These are phyloP conservation scores for Dactylellina sp. DNA, from an alignment of 2,329 filamentous ascomycete genomes.

Conservation along the genomic window DNA sequence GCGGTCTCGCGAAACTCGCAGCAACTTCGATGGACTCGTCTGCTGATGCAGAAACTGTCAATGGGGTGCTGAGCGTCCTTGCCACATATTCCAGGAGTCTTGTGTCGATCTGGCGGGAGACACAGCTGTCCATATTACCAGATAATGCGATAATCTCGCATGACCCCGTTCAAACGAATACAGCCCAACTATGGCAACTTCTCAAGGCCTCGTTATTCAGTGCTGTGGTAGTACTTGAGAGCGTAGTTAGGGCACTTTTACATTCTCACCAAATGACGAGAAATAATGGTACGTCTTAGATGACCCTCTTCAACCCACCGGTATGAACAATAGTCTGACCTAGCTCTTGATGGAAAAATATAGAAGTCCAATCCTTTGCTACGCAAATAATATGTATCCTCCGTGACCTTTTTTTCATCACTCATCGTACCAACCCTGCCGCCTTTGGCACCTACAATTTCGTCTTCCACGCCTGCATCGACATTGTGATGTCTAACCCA, in stretches of 20 bases:
- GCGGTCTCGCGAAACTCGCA: slow-evolving; percentile 74
- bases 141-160: slow-evolving; percentile 38
- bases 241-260: slow-evolving; percentile 75
- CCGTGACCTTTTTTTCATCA: slow-evolving; percentile 84
- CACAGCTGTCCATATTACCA: slow-evolving; percentile 31
- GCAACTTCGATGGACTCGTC: slow-evolving; percentile 70
- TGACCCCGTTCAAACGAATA: slow-evolving; percentile 42
- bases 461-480: slow-evolving; percentile 82
- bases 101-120: slow-evolving; percentile 45
- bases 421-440: slow-evolving; percentile 76
- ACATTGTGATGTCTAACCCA: slow-evolving; percentile 80
- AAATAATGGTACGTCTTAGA: slow-evolving; percentile 34
- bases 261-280: slow-evolving; percentile 68
- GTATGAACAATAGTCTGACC: not conserved
- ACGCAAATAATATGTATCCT: slow-evolving; percentile 78
- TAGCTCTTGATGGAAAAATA: slow-evolving; percentile 2
- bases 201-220: slow-evolving; percentile 81
- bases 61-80: slow-evolving; percentile 37
- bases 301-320: not conserved
- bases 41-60: slow-evolving; percentile 65
- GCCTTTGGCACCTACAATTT: slow-evolving; percentile 87
- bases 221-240: slow-evolving; percentile 78
- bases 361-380: slow-evolving; percentile 74
- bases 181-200: slow-evolving; percentile 73
- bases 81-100: slow-evolving; percentile 45